Evolutionary conservation across 768 basidiomycete species (phyloP), one percentile per base, ranked within the genome.

Genomic region (Leccinum rimulosum): DNA sequence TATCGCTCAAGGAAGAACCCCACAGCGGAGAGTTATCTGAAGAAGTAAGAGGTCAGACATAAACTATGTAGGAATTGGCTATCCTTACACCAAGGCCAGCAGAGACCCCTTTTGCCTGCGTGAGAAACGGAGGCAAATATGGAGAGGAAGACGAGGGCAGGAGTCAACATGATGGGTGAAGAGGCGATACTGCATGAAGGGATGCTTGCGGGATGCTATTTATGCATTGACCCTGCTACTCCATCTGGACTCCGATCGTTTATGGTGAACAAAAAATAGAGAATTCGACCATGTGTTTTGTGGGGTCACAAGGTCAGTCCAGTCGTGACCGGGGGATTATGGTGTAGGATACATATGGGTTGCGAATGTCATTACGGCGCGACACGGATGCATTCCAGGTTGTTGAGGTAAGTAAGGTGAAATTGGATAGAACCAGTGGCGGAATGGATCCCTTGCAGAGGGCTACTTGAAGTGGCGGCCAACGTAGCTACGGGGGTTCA

Each of bases 91-190:
- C 61, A 77, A 30, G 76, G 64, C 76, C 76, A 77, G 47, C 64
- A 65, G 25, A 77, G 69, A 40, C 76, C 76, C 19, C 75, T 69
- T 63, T 77, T 77, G 27, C 76, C 76, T 25, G 76, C 77, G 12
- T 61, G 66, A 40, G 61, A 68, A 19, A 60, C 54, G 12, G 59
- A 35, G 1, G 60, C 33, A 36, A 71, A 72, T 7, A 63, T 17
- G 0, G 61, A 52, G 17, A 70, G 54, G 27, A 68, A 25, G 35
- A 66, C 51, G 11, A 73, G n/a, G 5, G 57, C 36, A 35, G 52
- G 62, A 22, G 51, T 48, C 15, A 70, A 36, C 70, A 74, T 73
- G 27, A 50, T 4, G 25, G 27, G 27, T 27, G 48, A 50, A 50
- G 15, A 17, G 27, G 25, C 9, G 27, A 50, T 28, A n/a, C 5